These are phyloP conservation scores for Pseudonectria buxi DNA, from an alignment of 2,329 filamentous ascomycete genomes.

Conservation along the genomic window DNA sequence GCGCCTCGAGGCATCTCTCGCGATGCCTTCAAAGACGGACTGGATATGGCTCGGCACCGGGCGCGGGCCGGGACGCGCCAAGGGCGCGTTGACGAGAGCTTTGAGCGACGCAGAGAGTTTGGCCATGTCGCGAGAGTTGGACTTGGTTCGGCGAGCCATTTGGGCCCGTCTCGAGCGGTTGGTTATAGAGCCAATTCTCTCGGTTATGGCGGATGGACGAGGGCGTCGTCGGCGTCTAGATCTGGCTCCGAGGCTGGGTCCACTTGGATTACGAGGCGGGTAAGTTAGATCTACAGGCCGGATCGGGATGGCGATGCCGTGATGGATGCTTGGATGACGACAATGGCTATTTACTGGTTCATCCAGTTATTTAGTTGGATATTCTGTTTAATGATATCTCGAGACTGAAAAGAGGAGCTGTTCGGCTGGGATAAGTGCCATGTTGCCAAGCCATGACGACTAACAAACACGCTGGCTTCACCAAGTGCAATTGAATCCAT, in stretches of 20 bases:
- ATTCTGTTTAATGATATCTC: no score
- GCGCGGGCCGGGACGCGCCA: conserved; percentile 58
- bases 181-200: no score
- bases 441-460: no score
- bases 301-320: no score
- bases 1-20: conserved; percentile 53
- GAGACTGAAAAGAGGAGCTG: no score
- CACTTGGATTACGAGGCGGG: no score
- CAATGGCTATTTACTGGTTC: neutral
- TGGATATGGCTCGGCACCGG: conserved; percentile 57
- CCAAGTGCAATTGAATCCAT: no score
- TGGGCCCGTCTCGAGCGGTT: no score
- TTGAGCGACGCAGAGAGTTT: conserved; percentile 68
- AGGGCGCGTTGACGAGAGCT: conserved; percentile 63
- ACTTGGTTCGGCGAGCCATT: neutral
- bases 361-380: no score
- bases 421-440: no score
- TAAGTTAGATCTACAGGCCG: neutral
- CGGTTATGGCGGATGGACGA: no score
- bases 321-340: neutral
- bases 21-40: conserved; percentile 58
- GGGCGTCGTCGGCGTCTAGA: neutral
- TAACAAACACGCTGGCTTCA: no score
- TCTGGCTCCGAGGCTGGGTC: neutral
- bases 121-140: conserved; percentile 47